Base-by-base conservation (phyloP, 2,329 filamentous ascomycete genomes). In the Ceratocystis lukuohia region DNA sequence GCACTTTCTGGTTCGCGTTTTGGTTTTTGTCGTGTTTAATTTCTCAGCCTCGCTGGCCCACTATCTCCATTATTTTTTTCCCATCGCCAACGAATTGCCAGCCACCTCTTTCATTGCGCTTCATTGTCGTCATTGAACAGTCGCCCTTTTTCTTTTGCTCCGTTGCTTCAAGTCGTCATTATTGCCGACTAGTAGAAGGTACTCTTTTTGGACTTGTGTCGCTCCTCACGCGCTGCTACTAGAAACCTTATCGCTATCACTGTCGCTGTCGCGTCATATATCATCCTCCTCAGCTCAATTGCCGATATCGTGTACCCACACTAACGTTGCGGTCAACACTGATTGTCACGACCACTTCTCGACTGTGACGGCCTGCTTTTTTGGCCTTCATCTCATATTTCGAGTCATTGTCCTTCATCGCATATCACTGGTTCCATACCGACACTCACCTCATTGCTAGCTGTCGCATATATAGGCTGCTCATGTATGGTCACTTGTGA, bases 401-500 rank as follows among this genome's bases (percentile, higher is more conserved):
- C 33, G 15, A 53, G 30, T 53, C 28, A 50, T 37, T 48, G 46
- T n/a, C 46, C 22, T 56, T 41, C 17, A 56, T 44, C 30, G 37
- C 61, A 62, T 48, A 22, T 28, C n/a, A 4, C 45, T 56, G 62
- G 25, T 37, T 61, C 7, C 28, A 53, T 25, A 53, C 20, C 53
- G 8, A 59, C 28, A 59, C 12, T 17, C 53, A 37, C 30, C 53
- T 33, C 17, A 8, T 17, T 30, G 28, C 22, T 30, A n/a, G 25
- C 22, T 59, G 28, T 30, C 28, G 17, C 53, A 59, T 6, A 59
- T 25, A 37, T 17, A 59, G 53, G 12, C 37, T 65, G 56, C 64
- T 22, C 64, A 65, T 65, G 64, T 44, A 50, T 65, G 56, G 44
- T 61, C 56, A 41, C 28, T 65, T 56, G 56, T 65, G 64, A 65